phyloP scores from a whole-genome alignment of 2,329 filamentous ascomycete genomes.

The Plectosphaerella cucumerina region DNA sequence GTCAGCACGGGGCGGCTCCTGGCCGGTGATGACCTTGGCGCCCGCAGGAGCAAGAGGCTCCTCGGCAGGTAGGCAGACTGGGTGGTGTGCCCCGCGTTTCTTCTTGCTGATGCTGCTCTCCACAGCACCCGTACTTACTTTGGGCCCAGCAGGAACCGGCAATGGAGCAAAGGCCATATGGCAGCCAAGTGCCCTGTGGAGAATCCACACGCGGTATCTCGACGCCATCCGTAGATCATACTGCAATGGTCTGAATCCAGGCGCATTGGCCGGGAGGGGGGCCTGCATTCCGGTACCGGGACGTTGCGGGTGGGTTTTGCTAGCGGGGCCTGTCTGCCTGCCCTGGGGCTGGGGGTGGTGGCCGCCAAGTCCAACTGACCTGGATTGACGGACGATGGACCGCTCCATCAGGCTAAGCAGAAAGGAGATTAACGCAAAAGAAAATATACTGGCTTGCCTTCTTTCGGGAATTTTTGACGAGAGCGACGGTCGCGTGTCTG shows the following conservation, averaged over 20 bases:
- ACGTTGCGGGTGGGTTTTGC: background rate
- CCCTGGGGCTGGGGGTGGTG: background rate
- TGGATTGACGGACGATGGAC: background rate
- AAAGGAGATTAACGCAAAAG: background rate
- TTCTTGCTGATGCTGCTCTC: too few relatives aligned
- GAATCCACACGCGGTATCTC: background rate
- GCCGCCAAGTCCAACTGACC: too few relatives aligned
- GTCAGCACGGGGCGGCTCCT: too few relatives aligned
- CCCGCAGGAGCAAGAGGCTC: too few relatives aligned
- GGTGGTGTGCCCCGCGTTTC: too few relatives aligned
- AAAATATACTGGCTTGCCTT: background rate
- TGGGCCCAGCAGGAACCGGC: too few relatives aligned
- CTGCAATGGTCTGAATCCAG: background rate
- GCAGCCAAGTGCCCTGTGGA: background rate
- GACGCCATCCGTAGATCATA: background rate
- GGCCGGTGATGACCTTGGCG: too few relatives aligned
- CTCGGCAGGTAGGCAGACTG: too few relatives aligned
- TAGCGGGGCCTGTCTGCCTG: background rate
- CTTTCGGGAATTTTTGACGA: conserved; percentile 1
- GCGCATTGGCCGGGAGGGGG: background rate
- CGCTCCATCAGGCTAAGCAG: background rate
- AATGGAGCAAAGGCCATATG: background rate
- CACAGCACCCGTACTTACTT: too few relatives aligned
- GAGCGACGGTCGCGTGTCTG: background rate
- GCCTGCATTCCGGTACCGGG: background rate